These are phyloP conservation scores for Cladosporium sp. DNA, from an alignment of 2,329 filamentous ascomycete genomes.

Conservation along the genomic window DNA sequence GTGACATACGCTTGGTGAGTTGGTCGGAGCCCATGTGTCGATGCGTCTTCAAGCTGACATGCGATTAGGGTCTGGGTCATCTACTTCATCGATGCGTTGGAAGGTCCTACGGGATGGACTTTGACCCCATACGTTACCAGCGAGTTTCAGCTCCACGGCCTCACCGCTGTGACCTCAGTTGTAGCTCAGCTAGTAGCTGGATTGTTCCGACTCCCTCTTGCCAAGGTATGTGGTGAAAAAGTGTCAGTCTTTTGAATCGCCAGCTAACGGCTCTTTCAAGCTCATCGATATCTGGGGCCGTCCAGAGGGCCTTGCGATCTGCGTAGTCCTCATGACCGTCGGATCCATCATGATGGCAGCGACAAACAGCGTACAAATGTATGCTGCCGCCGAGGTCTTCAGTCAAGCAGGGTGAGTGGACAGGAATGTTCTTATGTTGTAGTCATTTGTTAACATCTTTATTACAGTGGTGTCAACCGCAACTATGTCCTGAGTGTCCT, in stretches of 20 bases:
- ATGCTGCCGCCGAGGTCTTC: slow-evolving; percentile 61
- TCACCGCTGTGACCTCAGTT: slow-evolving; percentile 52
- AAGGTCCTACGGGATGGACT: slow-evolving; percentile 36
- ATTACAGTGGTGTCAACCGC: slow-evolving; percentile 46
- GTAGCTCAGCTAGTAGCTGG: slow-evolving; percentile 54
- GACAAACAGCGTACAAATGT: slow-evolving; percentile 57
- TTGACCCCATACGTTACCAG: slow-evolving; percentile 45
- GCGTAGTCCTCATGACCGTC: slow-evolving; percentile 48
- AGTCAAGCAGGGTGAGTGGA: slow-evolving; percentile 53
- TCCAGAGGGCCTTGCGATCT: slow-evolving; percentile 57
- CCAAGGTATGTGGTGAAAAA: slow-evolving; percentile 40
- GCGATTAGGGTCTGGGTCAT: slow-evolving; percentile 42
- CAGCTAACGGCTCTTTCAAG: slow-evolving; percentile 6
- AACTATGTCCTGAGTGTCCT: slow-evolving; percentile 61
- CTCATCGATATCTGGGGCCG: slow-evolving; percentile 65
- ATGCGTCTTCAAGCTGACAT: background rate
- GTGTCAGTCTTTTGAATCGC: background rate
- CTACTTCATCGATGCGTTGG: slow-evolving; percentile 47
- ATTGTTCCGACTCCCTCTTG: slow-evolving; percentile 61
- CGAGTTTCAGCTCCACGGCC: slow-evolving; percentile 50
- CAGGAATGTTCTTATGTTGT: slow-evolving; percentile 9
- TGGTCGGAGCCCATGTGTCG: too few relatives aligned
- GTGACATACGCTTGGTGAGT: slow-evolving; percentile 16
- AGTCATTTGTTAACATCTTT: background rate
- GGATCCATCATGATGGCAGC: slow-evolving; percentile 64